phyloP scores from a whole-genome alignment of 129 eudicot species.

The Centrapalus pauciflorus region DNA sequence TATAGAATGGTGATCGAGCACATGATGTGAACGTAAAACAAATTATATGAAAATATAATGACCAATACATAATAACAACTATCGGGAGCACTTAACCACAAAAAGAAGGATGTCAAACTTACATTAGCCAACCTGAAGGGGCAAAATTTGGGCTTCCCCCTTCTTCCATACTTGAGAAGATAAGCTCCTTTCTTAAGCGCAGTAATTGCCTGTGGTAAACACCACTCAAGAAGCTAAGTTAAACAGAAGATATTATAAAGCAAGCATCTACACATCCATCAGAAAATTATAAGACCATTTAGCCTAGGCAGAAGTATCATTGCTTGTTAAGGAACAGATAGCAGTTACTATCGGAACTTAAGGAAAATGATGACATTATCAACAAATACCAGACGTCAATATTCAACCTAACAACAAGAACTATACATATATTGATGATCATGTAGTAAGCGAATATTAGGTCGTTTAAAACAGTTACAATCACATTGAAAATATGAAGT shows the following conservation, averaged over 20 bases:
- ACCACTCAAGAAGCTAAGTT: not conserved
- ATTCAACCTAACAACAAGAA: not conserved
- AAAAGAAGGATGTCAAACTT: constrained; percentile 32
- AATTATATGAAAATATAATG: not conserved
- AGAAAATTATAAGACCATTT: not conserved
- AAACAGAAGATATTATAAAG: constrained; percentile 3
- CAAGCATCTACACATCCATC: constrained; percentile 8
- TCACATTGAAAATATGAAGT: not conserved
- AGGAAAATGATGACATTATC: not conserved
- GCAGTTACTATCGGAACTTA: not conserved
- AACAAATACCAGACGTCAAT: not conserved
- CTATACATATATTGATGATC: not conserved
- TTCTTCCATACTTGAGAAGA: constrained; percentile 91
- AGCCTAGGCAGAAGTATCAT: not conserved
- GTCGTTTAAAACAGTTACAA: not conserved
- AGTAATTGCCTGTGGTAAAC: constrained; percentile 61
- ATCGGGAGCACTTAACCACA: not conserved
- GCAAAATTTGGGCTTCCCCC: constrained; percentile 97
- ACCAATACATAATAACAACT: not conserved
- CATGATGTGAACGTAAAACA: not conserved
- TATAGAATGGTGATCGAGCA: not conserved
- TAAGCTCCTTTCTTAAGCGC: constrained; percentile 92
- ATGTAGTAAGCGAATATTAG: not conserved
- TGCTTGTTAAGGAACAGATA: not conserved
- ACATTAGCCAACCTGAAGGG: constrained; percentile 90